Base-by-base conservation (phyloP, 1,284 basidiomycete genomes). In the Gomphus bonarii region DNA sequence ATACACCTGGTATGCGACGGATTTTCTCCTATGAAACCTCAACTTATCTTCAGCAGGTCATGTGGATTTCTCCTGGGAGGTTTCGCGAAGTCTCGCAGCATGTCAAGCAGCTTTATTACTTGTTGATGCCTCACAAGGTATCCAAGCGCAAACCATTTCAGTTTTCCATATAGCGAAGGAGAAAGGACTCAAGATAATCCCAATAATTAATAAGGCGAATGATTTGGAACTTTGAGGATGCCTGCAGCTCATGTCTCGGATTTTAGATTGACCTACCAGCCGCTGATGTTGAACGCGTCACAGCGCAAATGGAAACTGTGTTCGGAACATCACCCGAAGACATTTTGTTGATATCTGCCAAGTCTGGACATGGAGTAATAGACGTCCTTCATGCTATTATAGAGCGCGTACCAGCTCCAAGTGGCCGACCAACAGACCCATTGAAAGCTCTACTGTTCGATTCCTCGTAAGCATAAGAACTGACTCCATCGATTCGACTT, bases 21-120 rank as follows among this genome's bases (percentile, higher is more conserved):
- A 28, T 28, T 38, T 40, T 56, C 4, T 22, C 10, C n/a, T 30
- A 30, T 33, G 40, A 46, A 48, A 33, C 50, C 38, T 46, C 6
- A 40, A 31, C 18, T 48, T 14, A 48, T 52, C 25, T 48, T 31
- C 9, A 10, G 22, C 88, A 84, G 94, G 94, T 3, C 94, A 97
- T 70, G 94, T 97, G 50, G 94, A 97, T 73, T 97, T 97, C 70
- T 82, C 90, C 59, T 95, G 95, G 83, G 97, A 99, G 71, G 93
- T 99, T 10, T 88, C 91, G 14, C 82, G 97, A 49, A 94, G 91
- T 44, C 74, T 99, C 28, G 86, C 92, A 1, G 94, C 95, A 35
- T 97, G 91, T 64, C 91, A 99, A 72, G 95, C 94, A 18, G 95
- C 93, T 3, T 70, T 99, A 50, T 74, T 99, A 12, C 78, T 84